Percentiles rank a stretch among this genome's conserved stretches.
Evolutionary conservation across 2,329 filamentous ascomycete species (phyloP).

Genomic region (Elsinoe perseae): DNA sequence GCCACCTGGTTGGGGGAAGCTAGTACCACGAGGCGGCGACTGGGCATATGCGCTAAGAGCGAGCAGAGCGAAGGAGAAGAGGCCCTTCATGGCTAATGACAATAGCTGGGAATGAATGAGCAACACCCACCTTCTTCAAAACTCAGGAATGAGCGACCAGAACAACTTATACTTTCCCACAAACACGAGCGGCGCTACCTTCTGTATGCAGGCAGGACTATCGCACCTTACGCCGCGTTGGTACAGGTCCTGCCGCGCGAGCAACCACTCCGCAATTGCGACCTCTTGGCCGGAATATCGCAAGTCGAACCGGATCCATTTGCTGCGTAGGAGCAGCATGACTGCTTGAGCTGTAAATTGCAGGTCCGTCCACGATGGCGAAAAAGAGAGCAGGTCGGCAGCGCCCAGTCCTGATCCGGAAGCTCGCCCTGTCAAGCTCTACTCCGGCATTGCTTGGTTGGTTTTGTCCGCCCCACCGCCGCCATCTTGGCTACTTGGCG

Average conservation of each 20-base stretch:
- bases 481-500: slow-evolving; percentile 6
- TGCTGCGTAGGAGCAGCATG: not conserved
- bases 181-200: not conserved
- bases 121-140: not conserved
- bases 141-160: not conserved
- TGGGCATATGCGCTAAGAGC: not conserved
- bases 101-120: not conserved
- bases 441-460: not conserved
- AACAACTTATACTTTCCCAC: not conserved
- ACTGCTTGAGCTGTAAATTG: not conserved
- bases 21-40: slow-evolving; percentile 1
- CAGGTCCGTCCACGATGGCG: not conserved
- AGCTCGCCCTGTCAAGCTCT: slow-evolving; percentile 6
- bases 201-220: slow-evolving; percentile 3
- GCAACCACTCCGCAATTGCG: not conserved
- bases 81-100: slow-evolving; percentile 1
- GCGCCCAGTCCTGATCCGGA: slow-evolving; percentile 3
- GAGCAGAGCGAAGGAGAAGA: slow-evolving; percentile 2
- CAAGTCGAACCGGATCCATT: not conserved
- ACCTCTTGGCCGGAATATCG: not conserved
- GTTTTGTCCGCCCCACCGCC: not conserved
- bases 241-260: not conserved
- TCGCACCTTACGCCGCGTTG: not conserved
- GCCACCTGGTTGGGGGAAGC: slow-evolving; percentile 33
- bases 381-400: not conserved